Evolutionary conservation across 768 basidiomycete genomes (phyloP).

Genomic region (Naematelia aurantialba): DNA sequence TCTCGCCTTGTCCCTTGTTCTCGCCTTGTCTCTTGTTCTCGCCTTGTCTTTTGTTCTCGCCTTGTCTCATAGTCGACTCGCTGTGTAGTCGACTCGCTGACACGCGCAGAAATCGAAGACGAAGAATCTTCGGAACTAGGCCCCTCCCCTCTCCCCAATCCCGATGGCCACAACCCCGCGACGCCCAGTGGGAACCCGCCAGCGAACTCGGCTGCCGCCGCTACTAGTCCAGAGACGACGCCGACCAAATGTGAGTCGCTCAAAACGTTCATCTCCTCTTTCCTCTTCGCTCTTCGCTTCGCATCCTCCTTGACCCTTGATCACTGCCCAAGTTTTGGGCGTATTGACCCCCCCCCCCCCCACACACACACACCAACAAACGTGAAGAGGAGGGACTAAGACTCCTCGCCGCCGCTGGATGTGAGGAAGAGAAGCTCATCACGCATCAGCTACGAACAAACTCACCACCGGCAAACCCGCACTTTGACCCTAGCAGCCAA

Average conservation of each 20-base stretch:
- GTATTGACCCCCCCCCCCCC: too few species aligned
- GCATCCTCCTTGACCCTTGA: too few species aligned
- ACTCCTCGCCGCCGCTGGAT: too few species aligned
- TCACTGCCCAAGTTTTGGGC: too few species aligned
- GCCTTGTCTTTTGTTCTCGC: neutral
- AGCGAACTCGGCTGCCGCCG: conserved; percentile 14
- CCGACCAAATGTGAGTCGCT: conserved; percentile 22
- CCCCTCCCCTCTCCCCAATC: neutral
- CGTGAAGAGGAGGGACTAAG: too few species aligned
- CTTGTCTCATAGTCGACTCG: conserved; percentile 1
- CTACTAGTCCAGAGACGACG: conserved; percentile 19
- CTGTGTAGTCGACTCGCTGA: too few species aligned
- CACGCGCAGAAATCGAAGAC: conserved; percentile 47
- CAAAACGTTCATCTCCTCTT: neutral
- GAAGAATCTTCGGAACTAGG: conserved; percentile 22
- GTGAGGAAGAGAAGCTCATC: too few species aligned
- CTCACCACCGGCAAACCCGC: too few species aligned
- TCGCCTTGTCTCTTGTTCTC: neutral
- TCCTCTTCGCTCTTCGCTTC: neutral
- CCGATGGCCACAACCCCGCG: conserved; percentile 11
- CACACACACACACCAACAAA: too few species aligned
- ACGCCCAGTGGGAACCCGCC: conserved; percentile 24
- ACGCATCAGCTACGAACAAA: too few species aligned
- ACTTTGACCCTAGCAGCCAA: too few species aligned
- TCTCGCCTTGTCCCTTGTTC: conserved; percentile 2